Conservation (phyloP, 208 protist species). For the Porcisia deanei region DNA sequence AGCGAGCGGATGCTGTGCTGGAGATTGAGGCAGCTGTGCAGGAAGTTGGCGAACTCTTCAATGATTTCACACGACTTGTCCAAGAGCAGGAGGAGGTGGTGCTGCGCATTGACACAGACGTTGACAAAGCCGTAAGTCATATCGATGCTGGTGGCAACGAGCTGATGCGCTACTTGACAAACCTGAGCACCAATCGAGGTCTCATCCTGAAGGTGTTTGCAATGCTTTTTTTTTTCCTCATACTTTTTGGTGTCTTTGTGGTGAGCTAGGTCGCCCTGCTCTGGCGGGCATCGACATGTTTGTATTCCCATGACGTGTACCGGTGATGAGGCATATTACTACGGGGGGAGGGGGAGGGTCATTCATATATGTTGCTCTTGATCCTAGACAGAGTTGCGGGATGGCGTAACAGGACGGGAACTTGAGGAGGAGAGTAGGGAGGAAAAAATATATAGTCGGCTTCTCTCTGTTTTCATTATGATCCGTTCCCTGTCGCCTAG, state of each 20-base stretch:
- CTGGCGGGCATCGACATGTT: neutral
- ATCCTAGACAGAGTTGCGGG: neutral
- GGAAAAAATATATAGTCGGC: neutral
- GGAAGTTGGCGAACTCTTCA: constrained; percentile 92
- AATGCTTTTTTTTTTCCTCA: constrained; percentile 90
- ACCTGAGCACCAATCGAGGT: constrained; percentile 86
- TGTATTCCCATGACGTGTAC: neutral
- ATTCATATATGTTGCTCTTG: neutral
- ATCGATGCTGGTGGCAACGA: constrained; percentile 94
- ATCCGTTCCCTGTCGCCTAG: neutral
- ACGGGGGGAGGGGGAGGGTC: neutral
- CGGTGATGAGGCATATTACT: neutral
- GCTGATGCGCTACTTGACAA: constrained; percentile 88
- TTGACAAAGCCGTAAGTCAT: constrained; percentile 79
- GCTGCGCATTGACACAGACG: constrained; percentile 90
- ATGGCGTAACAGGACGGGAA: neutral
- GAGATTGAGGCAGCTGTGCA: constrained; percentile 89
- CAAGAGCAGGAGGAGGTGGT: constrained; percentile 92
- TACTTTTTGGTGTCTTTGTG: constrained; percentile 92
- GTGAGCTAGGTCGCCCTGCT: constrained; percentile 42
- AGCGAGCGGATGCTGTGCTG: constrained; percentile 81
- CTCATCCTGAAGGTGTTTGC: constrained; percentile 95
- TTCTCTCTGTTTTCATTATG: neutral
- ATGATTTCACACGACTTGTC: constrained; percentile 92
- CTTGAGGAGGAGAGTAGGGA: neutral